Conservation (phyloP, 768 basidiomycete species). For the Suillus variegatus region DNA sequence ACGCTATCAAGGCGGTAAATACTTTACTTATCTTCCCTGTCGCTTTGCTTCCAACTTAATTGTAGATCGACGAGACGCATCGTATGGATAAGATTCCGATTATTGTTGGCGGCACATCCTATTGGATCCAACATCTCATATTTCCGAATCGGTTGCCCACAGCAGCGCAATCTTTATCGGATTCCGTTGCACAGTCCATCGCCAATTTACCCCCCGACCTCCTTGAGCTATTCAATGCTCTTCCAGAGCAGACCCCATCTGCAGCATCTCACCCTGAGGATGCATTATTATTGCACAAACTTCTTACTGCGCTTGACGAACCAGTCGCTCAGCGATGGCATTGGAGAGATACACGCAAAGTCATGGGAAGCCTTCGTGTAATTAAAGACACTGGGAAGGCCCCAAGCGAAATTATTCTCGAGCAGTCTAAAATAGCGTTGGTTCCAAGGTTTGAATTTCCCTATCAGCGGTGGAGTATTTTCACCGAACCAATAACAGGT, state of each 20-base stretch:
- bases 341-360: constrained; percentile 93
- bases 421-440: constrained; percentile 51
- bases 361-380: constrained; percentile 75
- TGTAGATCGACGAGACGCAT: constrained; percentile 77
- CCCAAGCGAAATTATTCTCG: constrained; percentile 66
- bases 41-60: constrained; percentile 11
- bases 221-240: constrained; percentile 48
- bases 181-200: constrained; percentile 43
- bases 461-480: background rate
- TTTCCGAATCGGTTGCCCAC: constrained; percentile 74
- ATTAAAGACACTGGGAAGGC: constrained; percentile 67
- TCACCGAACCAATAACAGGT: constrained; percentile 47
- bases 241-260: constrained; percentile 62
- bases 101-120: constrained; percentile 93
- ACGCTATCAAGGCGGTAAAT: constrained; percentile 76
- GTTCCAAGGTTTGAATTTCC: constrained; percentile 51
- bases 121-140: constrained; percentile 96
- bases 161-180: constrained; percentile 27
- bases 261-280: constrained; percentile 54
- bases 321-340: constrained; percentile 85
- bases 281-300: constrained; percentile 63
- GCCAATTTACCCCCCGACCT: constrained; percentile 49
- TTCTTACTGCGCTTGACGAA: constrained; percentile 73
- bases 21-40: background rate
- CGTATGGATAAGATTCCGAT: constrained; percentile 70